A percentile compares a stretch with the other conserved stretches of the same genome.
Evolutionary conservation across 345 rosid species (phyloP).

Genomic region (Gossypium arboreum): DNA sequence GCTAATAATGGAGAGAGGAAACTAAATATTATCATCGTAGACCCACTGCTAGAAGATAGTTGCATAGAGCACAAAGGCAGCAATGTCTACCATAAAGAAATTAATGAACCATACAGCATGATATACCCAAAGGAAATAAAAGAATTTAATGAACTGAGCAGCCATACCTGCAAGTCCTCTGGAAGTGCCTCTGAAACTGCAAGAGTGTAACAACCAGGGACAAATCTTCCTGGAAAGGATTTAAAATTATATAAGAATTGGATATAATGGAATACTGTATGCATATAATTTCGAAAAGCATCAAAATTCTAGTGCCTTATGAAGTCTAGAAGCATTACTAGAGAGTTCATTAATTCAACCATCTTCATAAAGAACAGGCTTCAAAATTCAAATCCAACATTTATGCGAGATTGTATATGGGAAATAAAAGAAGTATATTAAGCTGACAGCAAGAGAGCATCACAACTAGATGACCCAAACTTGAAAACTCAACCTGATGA

Average conservation of each 20-base stretch:
- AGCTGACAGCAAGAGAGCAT: neutral
- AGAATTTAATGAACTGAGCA: neutral
- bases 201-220: constrained; percentile 68
- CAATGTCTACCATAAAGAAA: neutral
- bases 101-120: neutral
- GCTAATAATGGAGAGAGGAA: neutral
- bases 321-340: neutral
- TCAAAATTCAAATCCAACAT: neutral
- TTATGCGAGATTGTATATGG: too few relatives aligned
- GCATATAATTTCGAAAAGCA: neutral
- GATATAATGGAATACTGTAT: neutral
- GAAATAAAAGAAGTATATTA: neutral
- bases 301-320: neutral
- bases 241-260: neutral
- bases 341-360: neutral
- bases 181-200: constrained; percentile 68
- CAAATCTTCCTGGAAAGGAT: constrained; percentile 46
- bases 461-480: neutral
- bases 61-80: neutral
- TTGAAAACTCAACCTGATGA: too few relatives aligned
- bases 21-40: neutral
- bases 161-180: constrained; percentile 58
- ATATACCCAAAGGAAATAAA: neutral
- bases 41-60: neutral
- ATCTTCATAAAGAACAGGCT: neutral